Percentiles rank a stretch among this genome's conserved stretches.
These are phyloP conservation scores for Ajuga chamaepitys DNA, from an alignment of 257 asterid species.

Conservation along the genomic window DNA sequence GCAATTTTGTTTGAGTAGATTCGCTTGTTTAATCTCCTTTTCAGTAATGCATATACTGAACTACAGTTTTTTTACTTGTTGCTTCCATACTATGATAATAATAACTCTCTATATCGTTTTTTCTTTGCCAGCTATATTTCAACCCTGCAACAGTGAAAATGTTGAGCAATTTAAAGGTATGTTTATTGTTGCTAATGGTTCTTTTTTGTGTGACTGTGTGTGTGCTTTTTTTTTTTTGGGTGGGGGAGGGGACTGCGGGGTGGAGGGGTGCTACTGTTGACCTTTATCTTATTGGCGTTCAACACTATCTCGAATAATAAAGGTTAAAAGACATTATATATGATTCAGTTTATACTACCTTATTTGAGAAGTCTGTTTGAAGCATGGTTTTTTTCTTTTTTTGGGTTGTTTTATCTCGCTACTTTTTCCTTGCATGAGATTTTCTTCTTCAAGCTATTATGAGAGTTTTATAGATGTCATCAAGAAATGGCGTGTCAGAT, in stretches of 20 bases:
- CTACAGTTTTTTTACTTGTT: constrained; percentile 3
- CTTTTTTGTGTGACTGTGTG: no score
- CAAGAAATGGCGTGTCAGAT: background rate
- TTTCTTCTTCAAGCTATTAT: constrained; percentile 8
- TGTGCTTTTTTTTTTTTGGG: background rate
- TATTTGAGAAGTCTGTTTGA: constrained; percentile 3
- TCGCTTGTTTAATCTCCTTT: background rate
- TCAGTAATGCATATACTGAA: constrained; percentile 3
- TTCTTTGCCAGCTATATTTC: constrained; percentile 69
- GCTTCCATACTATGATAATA: background rate
- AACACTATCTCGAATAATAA: constrained; percentile 1
- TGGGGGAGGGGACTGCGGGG: background rate
- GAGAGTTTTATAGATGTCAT: constrained; percentile 2
- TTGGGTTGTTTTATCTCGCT: no score
- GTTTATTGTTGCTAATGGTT: constrained; percentile 9
- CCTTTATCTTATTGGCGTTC: background rate
- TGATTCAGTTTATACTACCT: background rate
- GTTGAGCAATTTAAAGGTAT: constrained; percentile 99
- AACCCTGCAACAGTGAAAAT: constrained; percentile 98
- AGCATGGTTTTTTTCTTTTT: background rate
- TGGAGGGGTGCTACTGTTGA: background rate
- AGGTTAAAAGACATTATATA: constrained; percentile 3
- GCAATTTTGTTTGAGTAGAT: background rate
- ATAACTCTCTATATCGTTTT: background rate
- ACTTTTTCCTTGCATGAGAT: background rate